A percentile compares a stretch with the other conserved stretches of the same genome.
These are phyloP conservation scores for Sicyos edulis DNA, from an alignment of 306 rosid species.

Conservation along the genomic window DNA sequence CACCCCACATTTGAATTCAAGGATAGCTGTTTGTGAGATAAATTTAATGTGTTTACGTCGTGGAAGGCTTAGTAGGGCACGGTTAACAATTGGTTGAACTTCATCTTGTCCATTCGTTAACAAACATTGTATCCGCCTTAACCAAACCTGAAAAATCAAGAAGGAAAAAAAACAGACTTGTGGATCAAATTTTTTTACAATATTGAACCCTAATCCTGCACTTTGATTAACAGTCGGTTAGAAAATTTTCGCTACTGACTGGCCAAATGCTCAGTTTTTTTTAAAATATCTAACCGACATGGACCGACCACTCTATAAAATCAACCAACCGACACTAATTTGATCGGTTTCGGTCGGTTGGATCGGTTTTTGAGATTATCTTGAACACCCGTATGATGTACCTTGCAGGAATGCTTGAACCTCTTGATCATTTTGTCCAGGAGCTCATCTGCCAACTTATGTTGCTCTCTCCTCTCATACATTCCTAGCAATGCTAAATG, in stretches of 20 bases:
- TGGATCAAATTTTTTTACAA: neutral
- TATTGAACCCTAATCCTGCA: neutral
- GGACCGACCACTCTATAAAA: too few relatives aligned
- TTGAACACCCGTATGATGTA: too few relatives aligned
- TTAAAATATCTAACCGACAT: too few relatives aligned
- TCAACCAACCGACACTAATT: too few relatives aligned
- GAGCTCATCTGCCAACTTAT: slow-evolving; percentile 66
- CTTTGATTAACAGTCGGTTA: neutral
- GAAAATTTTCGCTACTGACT: too few relatives aligned
- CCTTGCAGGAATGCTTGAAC: slow-evolving; percentile 93
- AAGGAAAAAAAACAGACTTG: neutral
- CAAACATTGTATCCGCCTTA: slow-evolving; percentile 55
- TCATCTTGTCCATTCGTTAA: slow-evolving; percentile 57
- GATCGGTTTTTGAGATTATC: too few relatives aligned
- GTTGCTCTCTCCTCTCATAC: slow-evolving; percentile 78
- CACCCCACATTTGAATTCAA: slow-evolving; percentile 73
- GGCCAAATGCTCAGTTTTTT: too few relatives aligned
- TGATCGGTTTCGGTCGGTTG: too few relatives aligned
- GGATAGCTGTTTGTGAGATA: slow-evolving; percentile 78
- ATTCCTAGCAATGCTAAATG: slow-evolving; percentile 74
- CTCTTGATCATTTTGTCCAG: slow-evolving; percentile 69
- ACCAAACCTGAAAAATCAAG: slow-evolving; percentile 62
- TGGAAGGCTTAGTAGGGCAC: slow-evolving; percentile 67
- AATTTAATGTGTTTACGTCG: slow-evolving; percentile 67
- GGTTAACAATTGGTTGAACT: slow-evolving; percentile 42